phyloP scores from a whole-genome alignment of 1,284 basidiomycete species.

The Ustilago cynodontis region DNA sequence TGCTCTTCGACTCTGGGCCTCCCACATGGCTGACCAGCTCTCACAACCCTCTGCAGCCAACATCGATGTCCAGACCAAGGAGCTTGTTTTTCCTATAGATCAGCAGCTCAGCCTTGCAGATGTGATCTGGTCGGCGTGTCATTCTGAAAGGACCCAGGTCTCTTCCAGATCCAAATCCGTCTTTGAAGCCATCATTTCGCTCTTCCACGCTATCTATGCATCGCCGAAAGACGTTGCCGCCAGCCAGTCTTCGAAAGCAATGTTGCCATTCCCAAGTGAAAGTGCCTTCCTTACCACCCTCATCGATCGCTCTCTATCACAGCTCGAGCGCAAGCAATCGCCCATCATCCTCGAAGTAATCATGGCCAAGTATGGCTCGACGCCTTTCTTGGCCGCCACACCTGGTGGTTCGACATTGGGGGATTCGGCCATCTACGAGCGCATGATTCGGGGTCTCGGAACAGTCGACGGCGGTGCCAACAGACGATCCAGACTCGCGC shows the following conservation, averaged over 20 bases:
- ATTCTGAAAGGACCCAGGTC: conserved; percentile 42
- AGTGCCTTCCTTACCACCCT: conserved; percentile 32
- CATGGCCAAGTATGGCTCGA: conserved; percentile 42
- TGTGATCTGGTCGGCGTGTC: conserved; percentile 50
- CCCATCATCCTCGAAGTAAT: conserved; percentile 47
- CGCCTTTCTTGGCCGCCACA: conserved; percentile 26
- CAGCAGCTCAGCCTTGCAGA: conserved; percentile 43
- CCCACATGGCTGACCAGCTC: conserved; percentile 21
- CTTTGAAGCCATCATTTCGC: conserved; percentile 31
- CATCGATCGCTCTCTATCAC: conserved; percentile 28
- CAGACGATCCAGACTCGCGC: conserved; percentile 34
- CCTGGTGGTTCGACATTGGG: conserved; percentile 12
- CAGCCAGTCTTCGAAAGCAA: not conserved
- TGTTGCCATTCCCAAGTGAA: conserved; percentile 24
- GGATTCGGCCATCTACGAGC: conserved; percentile 42
- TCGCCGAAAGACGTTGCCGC: not conserved
- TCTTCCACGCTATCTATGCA: conserved; percentile 24
- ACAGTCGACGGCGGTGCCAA: conserved; percentile 49
- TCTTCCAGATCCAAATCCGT: conserved; percentile 38
- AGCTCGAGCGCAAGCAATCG: conserved; percentile 50
- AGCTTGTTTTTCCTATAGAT: conserved; percentile 27
- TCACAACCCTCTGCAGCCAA: conserved; percentile 5
- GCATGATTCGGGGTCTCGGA: conserved; percentile 46
- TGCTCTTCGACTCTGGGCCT: conserved; percentile 44
- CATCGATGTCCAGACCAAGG: conserved; percentile 10